phyloP scores from a whole-genome alignment of 176 grass and related monocot genomes.

The Themeda triandra region DNA sequence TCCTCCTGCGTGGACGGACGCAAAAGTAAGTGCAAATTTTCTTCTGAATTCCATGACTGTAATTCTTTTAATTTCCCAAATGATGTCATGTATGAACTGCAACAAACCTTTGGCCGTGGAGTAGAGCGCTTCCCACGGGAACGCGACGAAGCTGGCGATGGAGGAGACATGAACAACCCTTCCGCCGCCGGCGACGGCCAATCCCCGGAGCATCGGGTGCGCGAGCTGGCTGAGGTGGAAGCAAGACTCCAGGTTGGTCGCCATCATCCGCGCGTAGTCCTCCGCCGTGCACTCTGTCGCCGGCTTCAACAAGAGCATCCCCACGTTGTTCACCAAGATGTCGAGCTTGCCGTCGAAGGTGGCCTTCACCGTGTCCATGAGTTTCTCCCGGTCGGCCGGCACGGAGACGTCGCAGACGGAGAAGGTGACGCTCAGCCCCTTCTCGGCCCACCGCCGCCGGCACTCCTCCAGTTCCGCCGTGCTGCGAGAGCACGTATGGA shows the following conservation, averaged over 20 bases:
- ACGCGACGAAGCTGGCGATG: background rate
- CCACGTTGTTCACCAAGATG: constrained; percentile 16
- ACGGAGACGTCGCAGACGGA: too few species aligned
- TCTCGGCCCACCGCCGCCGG: background rate
- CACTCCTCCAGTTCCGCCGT: background rate
- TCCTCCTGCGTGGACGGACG: background rate
- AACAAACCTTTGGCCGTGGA: too few species aligned
- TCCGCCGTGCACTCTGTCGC: background rate
- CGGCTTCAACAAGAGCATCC: background rate
- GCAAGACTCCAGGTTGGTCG: background rate
- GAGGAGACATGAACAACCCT: constrained; percentile 14
- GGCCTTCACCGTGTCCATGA: too few species aligned
- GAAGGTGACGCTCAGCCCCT: background rate
- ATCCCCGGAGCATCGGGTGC: background rate
- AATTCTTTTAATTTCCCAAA: too few species aligned
- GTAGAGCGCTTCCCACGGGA: background rate
- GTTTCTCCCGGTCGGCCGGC: too few species aligned
- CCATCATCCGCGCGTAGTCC: background rate
- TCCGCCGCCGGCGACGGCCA: background rate
- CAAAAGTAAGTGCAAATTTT: too few species aligned
- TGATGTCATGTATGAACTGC: too few species aligned
- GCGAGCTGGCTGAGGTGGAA: background rate
- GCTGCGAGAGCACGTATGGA: background rate
- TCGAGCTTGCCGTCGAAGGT: too few species aligned
- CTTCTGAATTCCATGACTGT: too few species aligned